Percentiles rank a stretch among this genome's conserved stretches.
Evolutionary conservation across 257 asterid genomes (phyloP).

Genomic region (Petrea volubilis): DNA sequence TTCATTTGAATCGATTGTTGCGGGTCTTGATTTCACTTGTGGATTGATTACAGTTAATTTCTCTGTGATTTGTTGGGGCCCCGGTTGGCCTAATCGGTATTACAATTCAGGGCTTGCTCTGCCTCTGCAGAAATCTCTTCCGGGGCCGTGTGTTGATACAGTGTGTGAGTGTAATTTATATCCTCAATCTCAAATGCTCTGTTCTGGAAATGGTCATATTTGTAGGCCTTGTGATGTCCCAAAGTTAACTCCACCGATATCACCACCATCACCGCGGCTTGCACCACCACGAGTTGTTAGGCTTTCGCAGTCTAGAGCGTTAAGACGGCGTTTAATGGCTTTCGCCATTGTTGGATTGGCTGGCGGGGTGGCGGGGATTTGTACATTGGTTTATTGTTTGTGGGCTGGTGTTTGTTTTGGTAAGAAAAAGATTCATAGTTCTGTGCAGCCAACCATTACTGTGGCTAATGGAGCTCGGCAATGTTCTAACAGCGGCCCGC

Average conservation of each 20-base stretch:
- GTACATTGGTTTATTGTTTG: slow-evolving; percentile 52
- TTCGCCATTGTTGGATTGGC: slow-evolving; percentile 71
- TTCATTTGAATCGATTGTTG: slow-evolving; percentile 68
- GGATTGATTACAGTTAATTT: slow-evolving; percentile 66
- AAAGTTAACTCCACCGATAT: slow-evolving; percentile 7
- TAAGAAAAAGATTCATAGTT: slow-evolving; percentile 76
- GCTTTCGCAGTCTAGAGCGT: slow-evolving; percentile 31
- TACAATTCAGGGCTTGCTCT: slow-evolving; percentile 41
- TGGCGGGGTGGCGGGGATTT: slow-evolving; percentile 68
- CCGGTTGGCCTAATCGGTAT: slow-evolving; percentile 55
- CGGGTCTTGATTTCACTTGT: slow-evolving; percentile 73
- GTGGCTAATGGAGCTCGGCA: slow-evolving; percentile 33
- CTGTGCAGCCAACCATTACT: slow-evolving; percentile 76
- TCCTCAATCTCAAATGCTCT: slow-evolving; percentile 60
- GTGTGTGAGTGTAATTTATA: slow-evolving; percentile 63
- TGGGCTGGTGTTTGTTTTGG: slow-evolving; percentile 80
- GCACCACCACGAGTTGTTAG: slow-evolving; percentile 9
- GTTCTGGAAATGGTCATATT: slow-evolving; percentile 73
- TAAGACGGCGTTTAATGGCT: slow-evolving; percentile 56
- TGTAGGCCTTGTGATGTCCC: slow-evolving; percentile 70
- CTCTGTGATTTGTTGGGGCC: slow-evolving; percentile 82
- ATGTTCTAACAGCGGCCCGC: slow-evolving; percentile 53
- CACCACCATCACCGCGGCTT: neutral
- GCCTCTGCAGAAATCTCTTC: slow-evolving; percentile 61
- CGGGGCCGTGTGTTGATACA: slow-evolving; percentile 63